Base-by-base conservation (phyloP, 768 basidiomycete species). In the Auriscalpium vulgare region DNA sequence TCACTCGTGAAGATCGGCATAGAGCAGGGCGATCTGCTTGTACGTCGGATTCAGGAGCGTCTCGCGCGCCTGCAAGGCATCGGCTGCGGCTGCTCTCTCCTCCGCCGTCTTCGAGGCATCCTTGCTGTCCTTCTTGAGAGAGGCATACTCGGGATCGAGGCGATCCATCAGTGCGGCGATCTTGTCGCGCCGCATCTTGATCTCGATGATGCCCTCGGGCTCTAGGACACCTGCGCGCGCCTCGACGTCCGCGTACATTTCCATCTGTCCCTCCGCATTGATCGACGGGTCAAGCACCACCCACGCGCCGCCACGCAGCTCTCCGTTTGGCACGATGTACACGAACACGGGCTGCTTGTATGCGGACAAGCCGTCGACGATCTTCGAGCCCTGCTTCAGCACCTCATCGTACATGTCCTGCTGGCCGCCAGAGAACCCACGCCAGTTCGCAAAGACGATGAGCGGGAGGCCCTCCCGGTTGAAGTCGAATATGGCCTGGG, bases 401-500 rank as follows among this genome's bases (percentile, higher is more conserved):
- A 97, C 83, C 69, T 95, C 95, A 72, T 97, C 94, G 66, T 93
- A 95, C 94, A 97, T 97, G 71, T 97, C 95, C 72, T 97, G 95
- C 72, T 97, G 95, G 61, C 97, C 97, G 60, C 97, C 97, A 19
- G 97, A 99, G 85, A 99, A 99, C 23, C 97, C 97, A 76, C 97
- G 90, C 94, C 97, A 98, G 77, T 99, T 99, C 54, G 97, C 97
- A 67, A 99, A 97, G 71, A 99, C 95, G 70, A 98, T 95, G 57
- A 99, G 78, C 4, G 97, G 97, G 13, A 99, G 77, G 21, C 91
- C 92, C 72, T 99, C 97, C 45, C 97, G 87, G 73, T 95, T 89
- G 77, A 98, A 91, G 74, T 99, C 97, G 71, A 94, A 94, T 76
- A 98, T 98, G 14, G 97, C 95, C 66, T 98, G 97, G 8, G 95